A percentile compares a stretch with the other conserved stretches of the same genome.
phyloP scores from a whole-genome alignment of 148 eudicot species.

The Chenopodium quinoa region DNA sequence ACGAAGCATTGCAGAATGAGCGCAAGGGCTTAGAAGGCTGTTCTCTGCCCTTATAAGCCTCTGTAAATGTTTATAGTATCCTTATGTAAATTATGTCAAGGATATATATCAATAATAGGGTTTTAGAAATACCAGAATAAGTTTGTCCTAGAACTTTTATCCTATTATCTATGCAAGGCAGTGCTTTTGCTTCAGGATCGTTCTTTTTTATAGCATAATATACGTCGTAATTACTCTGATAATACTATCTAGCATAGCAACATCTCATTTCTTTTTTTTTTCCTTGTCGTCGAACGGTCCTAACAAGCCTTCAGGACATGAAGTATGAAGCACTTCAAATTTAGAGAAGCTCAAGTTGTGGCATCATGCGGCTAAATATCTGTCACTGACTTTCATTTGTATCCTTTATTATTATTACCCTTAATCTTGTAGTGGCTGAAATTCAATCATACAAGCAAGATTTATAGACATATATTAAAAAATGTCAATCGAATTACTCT shows the following conservation, averaged over 20 bases:
- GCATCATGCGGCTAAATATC: no score
- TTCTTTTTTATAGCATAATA: background rate
- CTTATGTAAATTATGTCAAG: slow-evolving; percentile 11
- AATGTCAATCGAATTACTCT: no score
- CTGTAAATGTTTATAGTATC: slow-evolving; percentile 14
- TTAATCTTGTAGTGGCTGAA: background rate
- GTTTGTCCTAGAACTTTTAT: background rate
- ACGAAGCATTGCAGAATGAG: background rate
- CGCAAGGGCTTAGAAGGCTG: background rate
- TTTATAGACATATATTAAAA: no score
- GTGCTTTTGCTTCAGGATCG: background rate
- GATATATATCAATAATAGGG: background rate
- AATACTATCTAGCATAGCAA: background rate
- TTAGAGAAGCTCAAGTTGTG: no score
- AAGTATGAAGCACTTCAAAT: no score
- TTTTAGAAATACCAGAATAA: background rate
- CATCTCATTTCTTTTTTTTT: no score
- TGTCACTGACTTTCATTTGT: background rate
- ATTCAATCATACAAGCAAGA: background rate
- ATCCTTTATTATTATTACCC: background rate
- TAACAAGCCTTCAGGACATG: no score
- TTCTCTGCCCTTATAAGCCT: background rate
- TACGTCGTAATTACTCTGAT: background rate
- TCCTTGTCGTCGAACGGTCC: no score
- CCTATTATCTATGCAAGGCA: background rate